phyloP scores from a whole-genome alignment of 257 asterid species.

The Coffea eugenioides region DNA sequence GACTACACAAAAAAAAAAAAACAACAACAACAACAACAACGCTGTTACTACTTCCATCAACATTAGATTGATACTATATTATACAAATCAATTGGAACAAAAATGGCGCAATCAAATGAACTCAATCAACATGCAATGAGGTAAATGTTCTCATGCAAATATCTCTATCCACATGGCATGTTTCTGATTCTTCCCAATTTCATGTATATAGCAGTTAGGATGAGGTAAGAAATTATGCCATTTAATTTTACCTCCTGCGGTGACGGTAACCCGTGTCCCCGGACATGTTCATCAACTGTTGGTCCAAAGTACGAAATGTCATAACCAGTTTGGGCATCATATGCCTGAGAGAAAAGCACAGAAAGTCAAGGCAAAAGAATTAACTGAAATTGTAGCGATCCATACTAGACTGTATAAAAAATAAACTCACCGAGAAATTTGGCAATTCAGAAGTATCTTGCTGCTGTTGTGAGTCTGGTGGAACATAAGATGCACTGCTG shows the following conservation, averaged over 20 bases:
- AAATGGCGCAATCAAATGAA: constrained; percentile 1
- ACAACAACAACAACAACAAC: too few species aligned
- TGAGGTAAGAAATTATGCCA: background rate
- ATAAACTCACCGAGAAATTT: constrained; percentile 67
- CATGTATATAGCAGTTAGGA: background rate
- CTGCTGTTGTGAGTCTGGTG: constrained; percentile 59
- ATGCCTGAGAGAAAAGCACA: constrained; percentile 37
- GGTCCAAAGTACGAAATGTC: constrained; percentile 81
- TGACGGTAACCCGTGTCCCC: constrained; percentile 65
- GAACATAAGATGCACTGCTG: constrained; percentile 49
- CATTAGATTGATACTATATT: background rate
- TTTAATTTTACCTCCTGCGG: constrained; percentile 73
- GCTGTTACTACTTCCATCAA: background rate
- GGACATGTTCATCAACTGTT: constrained; percentile 66
- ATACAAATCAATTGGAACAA: background rate
- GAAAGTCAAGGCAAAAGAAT: background rate
- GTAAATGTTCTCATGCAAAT: background rate
- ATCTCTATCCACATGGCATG: background rate
- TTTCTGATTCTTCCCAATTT: background rate
- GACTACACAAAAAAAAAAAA: background rate
- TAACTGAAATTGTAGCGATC: background rate
- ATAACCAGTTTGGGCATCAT: constrained; percentile 81
- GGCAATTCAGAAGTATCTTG: constrained; percentile 64
- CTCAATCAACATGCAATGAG: background rate
- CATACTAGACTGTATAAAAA: background rate